Percentiles rank a stretch among this genome's conserved stretches.
These are phyloP conservation scores for Toxicodendron radicans DNA, from an alignment of 345 rosid genomes.

Conservation along the genomic window DNA sequence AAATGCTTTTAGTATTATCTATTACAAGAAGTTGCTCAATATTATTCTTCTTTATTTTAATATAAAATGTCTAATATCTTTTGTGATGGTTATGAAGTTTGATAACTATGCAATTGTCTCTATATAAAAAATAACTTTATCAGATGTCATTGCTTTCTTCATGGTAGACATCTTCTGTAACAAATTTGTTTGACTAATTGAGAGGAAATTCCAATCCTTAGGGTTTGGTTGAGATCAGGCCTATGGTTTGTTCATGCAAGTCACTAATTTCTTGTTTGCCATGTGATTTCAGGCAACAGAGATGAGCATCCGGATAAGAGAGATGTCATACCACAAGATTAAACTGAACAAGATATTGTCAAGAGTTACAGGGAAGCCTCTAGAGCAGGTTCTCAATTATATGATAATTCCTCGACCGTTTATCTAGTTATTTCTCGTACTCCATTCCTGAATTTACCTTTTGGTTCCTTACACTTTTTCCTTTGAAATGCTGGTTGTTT, in stretches of 20 bases:
- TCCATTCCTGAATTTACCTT: neutral
- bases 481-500: neutral
- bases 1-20: neutral
- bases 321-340: conserved; percentile 73
- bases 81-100: neutral
- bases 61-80: neutral
- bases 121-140: neutral
- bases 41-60: neutral
- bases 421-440: neutral
- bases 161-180: neutral
- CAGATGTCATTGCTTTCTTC: neutral
- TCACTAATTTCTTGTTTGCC: neutral
- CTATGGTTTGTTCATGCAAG: too few species aligned
- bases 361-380: conserved; percentile 73
- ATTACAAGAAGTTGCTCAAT: neutral
- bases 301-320: conserved; percentile 67
- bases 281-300: conserved; percentile 64
- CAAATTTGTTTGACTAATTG: neutral
- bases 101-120: neutral
- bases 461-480: neutral
- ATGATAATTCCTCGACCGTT: neutral
- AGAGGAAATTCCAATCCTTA: neutral
- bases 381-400: conserved; percentile 50
- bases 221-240: too few species aligned
- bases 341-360: conserved; percentile 83